phyloP scores from a whole-genome alignment of 2,329 filamentous ascomycete species.

The Beauveria bassiana region DNA sequence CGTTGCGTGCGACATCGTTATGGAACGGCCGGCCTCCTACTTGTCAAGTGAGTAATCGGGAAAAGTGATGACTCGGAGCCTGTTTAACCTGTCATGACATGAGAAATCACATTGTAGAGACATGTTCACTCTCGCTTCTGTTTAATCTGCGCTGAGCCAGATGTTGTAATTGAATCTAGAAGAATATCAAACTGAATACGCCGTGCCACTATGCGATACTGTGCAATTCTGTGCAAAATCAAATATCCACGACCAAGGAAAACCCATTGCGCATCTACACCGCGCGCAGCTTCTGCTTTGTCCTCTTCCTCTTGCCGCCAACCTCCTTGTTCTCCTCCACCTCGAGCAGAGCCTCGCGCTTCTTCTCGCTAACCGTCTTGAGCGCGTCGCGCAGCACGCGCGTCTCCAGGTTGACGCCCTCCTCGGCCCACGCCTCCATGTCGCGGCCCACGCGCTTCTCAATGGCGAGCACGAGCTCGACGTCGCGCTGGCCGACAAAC shows the following conservation, averaged over 20 bases:
- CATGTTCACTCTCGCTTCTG: too few relatives aligned
- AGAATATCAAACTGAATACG: background rate
- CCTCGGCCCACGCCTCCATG: constrained; percentile 80
- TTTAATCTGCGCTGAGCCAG: too few relatives aligned
- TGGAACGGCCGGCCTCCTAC: too few relatives aligned
- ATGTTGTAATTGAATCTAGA: background rate
- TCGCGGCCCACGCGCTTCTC: constrained; percentile 72
- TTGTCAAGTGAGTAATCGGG: too few relatives aligned
- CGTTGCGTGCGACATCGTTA: too few relatives aligned
- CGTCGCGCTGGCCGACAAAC: constrained; percentile 87
- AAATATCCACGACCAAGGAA: too few relatives aligned
- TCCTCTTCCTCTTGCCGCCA: constrained; percentile 68
- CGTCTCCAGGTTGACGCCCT: constrained; percentile 89
- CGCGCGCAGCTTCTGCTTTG: constrained; percentile 47
- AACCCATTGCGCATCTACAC: constrained; percentile 15
- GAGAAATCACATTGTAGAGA: too few relatives aligned
- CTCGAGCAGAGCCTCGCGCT: constrained; percentile 81
- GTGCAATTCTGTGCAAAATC: background rate
- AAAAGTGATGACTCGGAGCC: too few relatives aligned
- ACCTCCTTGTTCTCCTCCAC: constrained; percentile 91
- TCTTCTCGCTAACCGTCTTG: constrained; percentile 91
- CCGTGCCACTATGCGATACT: background rate
- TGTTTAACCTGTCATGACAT: too few relatives aligned
- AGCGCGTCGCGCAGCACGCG: constrained; percentile 77
- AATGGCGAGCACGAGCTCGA: constrained; percentile 83